Evolutionary conservation across 2,329 filamentous ascomycete genomes (phyloP).

Genomic region (Blastomyces percursus): DNA sequence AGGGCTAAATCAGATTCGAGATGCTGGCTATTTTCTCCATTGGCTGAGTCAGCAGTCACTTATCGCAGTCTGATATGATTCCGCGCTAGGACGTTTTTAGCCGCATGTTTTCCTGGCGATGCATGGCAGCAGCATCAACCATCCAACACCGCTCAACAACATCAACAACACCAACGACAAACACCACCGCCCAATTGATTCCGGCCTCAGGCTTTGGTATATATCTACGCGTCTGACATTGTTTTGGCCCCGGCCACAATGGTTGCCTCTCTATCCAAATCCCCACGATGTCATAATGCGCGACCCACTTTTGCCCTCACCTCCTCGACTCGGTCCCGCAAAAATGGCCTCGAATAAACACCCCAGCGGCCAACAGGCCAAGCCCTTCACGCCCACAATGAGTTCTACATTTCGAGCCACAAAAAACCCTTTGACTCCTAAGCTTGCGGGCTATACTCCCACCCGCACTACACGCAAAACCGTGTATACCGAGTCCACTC

Average conservation of each 20-base stretch:
- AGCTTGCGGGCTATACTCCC: conserved; percentile 37
- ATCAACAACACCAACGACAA: neutral
- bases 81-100: conserved; percentile 2
- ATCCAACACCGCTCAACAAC: neutral
- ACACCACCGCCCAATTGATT: neutral
- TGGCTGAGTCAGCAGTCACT: neutral
- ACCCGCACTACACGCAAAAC: conserved; percentile 25
- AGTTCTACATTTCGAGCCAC: conserved; percentile 47
- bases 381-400: conserved; percentile 59
- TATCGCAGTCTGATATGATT: neutral
- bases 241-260: conserved; percentile 26
- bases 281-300: conserved; percentile 39
- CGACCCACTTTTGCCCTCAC: conserved; percentile 25
- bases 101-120: neutral
- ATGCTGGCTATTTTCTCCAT: too few relatives aligned
- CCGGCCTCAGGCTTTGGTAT: neutral
- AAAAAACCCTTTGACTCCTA: conserved; percentile 49
- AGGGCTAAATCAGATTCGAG: too few relatives aligned
- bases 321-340: conserved; percentile 17
- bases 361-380: conserved; percentile 39
- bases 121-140: neutral
- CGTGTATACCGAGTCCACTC: conserved; percentile 23
- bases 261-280: conserved; percentile 20
- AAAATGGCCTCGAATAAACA: conserved; percentile 44
- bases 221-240: neutral